Base-by-base conservation (phyloP, 2,329 filamentous ascomycete species). In the Pseudofabraea citricarpa region DNA sequence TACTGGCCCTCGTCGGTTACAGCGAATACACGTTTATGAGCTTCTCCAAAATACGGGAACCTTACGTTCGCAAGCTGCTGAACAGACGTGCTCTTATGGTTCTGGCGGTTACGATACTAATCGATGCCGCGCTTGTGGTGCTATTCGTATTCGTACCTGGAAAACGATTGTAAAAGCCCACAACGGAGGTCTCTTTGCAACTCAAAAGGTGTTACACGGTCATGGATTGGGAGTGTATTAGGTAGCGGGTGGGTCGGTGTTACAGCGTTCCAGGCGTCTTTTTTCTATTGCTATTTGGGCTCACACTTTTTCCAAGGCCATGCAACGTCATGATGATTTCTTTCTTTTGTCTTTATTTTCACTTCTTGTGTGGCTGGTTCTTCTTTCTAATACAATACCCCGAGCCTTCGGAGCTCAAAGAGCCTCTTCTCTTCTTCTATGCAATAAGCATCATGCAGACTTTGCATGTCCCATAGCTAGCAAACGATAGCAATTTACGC, bases 21-120 rank as follows among this genome's bases (percentile, higher is more conserved):
- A 96, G 90, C 70, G 94, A 98, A 70, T 96, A 97, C 69, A 96
- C 91, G 0, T 90, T 95, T 40, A 90, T 96, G 74, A 87, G 83
- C 65, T 96, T 94, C 71, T 85, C 87, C 19, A 79, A 81, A 31
- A 88, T 97, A 51, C 81, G 87, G 43, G 93, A 98, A 66, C 87
- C 90, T 0, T 98, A 93, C 61, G 86, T 98, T 43, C 85, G 88
- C 52, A 87, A 82, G 59, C 80, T 97, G 16, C 76, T 98, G 44
- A 81, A 81, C 53, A 90, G 90, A 63, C 85, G 93, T 46, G 84
- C 93, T 1, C 61, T 88, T 33, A 90, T 93, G 69, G 87, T 93
- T 12, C 69, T 96, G 12, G 71, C 79, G 7, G 76, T 93, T 49
- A 90, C 90, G 22, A 63, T 83, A 21, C 63, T 94, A 23, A 74